Evolutionary conservation across 225 moss, liverwort and hornwort genomes (phyloP), one percentile per base, ranked within the genome.

Genomic region (Neckera pumila): DNA sequence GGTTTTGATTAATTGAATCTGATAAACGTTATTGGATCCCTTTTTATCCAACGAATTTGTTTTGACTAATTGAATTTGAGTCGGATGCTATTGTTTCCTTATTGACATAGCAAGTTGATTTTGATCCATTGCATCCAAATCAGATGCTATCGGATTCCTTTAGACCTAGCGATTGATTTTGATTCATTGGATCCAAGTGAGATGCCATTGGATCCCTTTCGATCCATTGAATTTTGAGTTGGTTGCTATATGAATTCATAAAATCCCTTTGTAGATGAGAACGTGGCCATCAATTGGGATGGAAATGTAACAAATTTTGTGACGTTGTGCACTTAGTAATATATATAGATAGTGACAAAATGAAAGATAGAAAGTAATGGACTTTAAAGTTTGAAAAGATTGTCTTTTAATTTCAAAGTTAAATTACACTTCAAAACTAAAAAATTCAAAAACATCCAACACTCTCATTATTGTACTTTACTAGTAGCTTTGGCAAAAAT

Each of bases 181-280:
- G 7, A 40, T 0, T 40, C 4, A 14, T 23, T 7, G 7, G 5
- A 69, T 9, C 0, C 5, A 7, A 38, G 7, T 2, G 0, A 1
- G 0, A 70, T 40, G 26, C 6, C 8, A 8, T 40, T 1, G 7
- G 0, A 12, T 12, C 12, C 2, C 2, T 20, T n/a, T 22, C 4
- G 1, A 69, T 11, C 12, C 4, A 38, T 4, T 0, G 1, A 2
- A 54, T 14, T 14, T 15, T 9, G 3, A 33, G 0, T 4, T 12
- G 3, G 4, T 31, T 75, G 75, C 19, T 3, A 5, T 18, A 4
- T 31, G 5, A 54, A 75, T 11, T 25, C 1, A 22, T 4, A 1
- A 14, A 13, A 69, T 69, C 38, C 4, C 1, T n/a, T 38, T 40
- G 49, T 49, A 3, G 13, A 22, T 69, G 65, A 70, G 7, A 42